Conservation (phyloP, 257 asterid genomes). For the Misopates orontium region DNA sequence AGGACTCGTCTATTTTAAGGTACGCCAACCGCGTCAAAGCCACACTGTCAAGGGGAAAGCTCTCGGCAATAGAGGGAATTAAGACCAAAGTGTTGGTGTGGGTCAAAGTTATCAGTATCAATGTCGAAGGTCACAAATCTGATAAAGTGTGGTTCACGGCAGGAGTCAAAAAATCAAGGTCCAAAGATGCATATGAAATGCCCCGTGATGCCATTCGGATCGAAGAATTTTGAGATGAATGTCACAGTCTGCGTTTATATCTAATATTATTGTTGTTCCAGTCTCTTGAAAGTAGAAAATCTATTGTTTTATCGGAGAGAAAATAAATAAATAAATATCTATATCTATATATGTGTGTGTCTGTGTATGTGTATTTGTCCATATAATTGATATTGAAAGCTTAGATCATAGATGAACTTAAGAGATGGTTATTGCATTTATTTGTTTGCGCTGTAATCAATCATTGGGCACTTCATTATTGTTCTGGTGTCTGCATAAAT, state of each 20-base stretch:
- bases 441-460: not conserved
- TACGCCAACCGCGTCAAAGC: slow-evolving; percentile 78
- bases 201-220: slow-evolving; percentile 59
- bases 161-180: slow-evolving; percentile 82
- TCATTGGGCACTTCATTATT: not conserved
- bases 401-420: not conserved
- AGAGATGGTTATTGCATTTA: not conserved
- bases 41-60: slow-evolving; percentile 80
- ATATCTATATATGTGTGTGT: not conserved
- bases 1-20: slow-evolving; percentile 73
- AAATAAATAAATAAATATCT: not conserved
- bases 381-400: not conserved
- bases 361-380: too few relatives aligned
- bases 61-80: slow-evolving; percentile 79
- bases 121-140: slow-evolving; percentile 69
- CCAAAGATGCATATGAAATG: slow-evolving; percentile 79
- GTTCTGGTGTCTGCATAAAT: too few relatives aligned
- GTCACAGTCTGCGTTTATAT: slow-evolving; percentile 16
- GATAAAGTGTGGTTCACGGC: slow-evolving; percentile 92
- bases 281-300: not conserved
- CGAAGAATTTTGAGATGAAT: slow-evolving; percentile 57
- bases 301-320: slow-evolving; percentile 7
- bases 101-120: slow-evolving; percentile 70
- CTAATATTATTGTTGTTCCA: too few relatives aligned
- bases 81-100: slow-evolving; percentile 88